These are phyloP conservation scores for Spergularia azorica DNA, from an alignment of 179 eudicot species.

Conservation along the genomic window DNA sequence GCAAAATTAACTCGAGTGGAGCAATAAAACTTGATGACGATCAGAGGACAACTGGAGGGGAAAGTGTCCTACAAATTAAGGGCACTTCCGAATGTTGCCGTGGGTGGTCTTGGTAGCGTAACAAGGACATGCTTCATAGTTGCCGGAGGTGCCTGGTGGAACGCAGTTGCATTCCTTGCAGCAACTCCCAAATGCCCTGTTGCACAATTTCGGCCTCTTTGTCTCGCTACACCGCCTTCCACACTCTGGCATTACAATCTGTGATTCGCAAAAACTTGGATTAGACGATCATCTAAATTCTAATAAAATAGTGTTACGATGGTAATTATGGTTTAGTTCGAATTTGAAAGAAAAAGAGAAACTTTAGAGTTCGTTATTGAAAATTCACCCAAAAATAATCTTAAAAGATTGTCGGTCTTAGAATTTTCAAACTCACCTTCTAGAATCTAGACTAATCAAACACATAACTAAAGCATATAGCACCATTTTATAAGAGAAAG, in stretches of 20 bases:
- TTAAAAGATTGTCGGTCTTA: too few species aligned
- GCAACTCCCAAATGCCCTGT: constrained; percentile 61
- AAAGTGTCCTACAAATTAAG: constrained; percentile 21
- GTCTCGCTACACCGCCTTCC: constrained; percentile 48
- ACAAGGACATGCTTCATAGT: constrained; percentile 59
- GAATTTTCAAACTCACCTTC: too few species aligned
- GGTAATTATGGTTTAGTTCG: too few species aligned
- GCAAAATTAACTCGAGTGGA: neutral
- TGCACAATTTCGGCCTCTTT: constrained; percentile 58
- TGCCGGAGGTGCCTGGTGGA: constrained; percentile 70
- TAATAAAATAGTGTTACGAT: too few species aligned
- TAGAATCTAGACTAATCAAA: too few species aligned
- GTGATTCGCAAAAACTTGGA: neutral
- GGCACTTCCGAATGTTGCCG: constrained; percentile 55
- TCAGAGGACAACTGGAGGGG: neutral
- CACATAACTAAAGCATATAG: too few species aligned
- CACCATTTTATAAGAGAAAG: too few species aligned
- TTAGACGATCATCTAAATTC: too few species aligned
- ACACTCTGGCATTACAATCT: constrained; percentile 66
- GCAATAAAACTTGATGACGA: neutral
- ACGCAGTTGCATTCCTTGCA: constrained; percentile 61
- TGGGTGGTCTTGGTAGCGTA: constrained; percentile 56
- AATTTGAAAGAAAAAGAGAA: too few species aligned
- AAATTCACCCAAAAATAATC: too few species aligned
- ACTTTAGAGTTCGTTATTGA: too few species aligned